These are phyloP conservation scores for Exutisphaerella laricina DNA, from an alignment of 2,329 filamentous ascomycete species.

Conservation along the genomic window DNA sequence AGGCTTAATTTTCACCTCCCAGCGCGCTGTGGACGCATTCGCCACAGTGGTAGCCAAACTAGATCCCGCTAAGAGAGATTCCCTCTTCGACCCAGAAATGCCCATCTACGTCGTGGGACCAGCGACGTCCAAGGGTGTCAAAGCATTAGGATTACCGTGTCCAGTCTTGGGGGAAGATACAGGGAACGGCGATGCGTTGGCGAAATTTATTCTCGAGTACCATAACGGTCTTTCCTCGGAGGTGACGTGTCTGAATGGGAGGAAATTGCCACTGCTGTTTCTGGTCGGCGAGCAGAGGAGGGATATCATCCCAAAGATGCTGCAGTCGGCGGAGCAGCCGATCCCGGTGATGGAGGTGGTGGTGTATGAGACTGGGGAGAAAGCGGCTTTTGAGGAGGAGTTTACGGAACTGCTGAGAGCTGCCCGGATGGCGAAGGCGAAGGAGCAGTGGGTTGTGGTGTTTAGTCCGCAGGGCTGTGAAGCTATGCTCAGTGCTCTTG, in stretches of 20 bases:
- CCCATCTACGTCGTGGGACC: constrained; percentile 77
- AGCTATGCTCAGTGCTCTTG: constrained; percentile 53
- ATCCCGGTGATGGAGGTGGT: constrained; percentile 72
- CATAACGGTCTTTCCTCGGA: constrained; percentile 49
- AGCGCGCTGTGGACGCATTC: constrained; percentile 77
- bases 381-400: constrained; percentile 67
- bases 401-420: constrained; percentile 51
- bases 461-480: constrained; percentile 59
- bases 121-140: constrained; percentile 70
- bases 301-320: constrained; percentile 79
- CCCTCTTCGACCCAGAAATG: constrained; percentile 42
- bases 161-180: constrained; percentile 72
- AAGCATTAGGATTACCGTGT: constrained; percentile 45
- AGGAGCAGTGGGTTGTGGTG: constrained; percentile 66
- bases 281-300: constrained; percentile 83
- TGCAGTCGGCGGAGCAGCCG: constrained; percentile 54
- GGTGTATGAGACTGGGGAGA: constrained; percentile 81
- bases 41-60: constrained; percentile 55
- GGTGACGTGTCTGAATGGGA: constrained; percentile 27
- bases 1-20: constrained; percentile 78
- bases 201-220: constrained; percentile 70
- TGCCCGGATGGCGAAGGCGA: constrained; percentile 29
- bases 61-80: constrained; percentile 28
- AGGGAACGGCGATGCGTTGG: constrained; percentile 77
- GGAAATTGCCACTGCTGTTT: constrained; percentile 67